Evolutionary conservation across 768 basidiomycete species (phyloP), one percentile per base, ranked within the genome.

Genomic region (Psilocybe cyanescens): DNA sequence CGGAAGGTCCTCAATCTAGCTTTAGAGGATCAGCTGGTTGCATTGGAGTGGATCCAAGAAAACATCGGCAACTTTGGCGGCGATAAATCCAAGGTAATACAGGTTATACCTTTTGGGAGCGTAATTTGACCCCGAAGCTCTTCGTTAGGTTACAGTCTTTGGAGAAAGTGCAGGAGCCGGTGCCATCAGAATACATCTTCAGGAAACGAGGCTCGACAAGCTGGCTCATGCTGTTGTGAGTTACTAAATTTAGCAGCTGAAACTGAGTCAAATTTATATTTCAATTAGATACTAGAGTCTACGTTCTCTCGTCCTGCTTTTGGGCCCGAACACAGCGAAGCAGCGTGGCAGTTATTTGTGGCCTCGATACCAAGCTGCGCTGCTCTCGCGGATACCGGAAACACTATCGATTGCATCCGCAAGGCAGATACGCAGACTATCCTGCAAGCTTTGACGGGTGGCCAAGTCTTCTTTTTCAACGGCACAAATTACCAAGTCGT

Each of bases 11-110:
- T 80, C 7, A 83, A 82, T 61, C 71, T 83, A 37, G 82, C 77
- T 1, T 69, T 83, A n/a, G 71, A 71, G 17, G 83, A 85, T 60
- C 75, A 79, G 60, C 63, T 76, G n/a, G 57, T 70, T 29, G 83
- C 80, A 1, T 67, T 83, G 3, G 59, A 75, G 56, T 85, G 82
- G 88, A 79, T 89, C 0, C 83, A 88, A 63, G 67, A 77, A 17
- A 83, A 89, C 63, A 86, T 89, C 50, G 73, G 65, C 14, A 68
- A 70, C 0, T 90, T 89, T 63, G 87, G 89, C 5, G 87, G 86
- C 11, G 83, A 82, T 57, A 74, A 73, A 48, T 17, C 51, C 19
- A 72, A 71, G 66, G 71, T 70, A 12, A 29, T 24, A 24, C 11
- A 3, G 14, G 11, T 2, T 55, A 16, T 46, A 14, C 8, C 11